These are phyloP conservation scores for Thalia dealbata DNA, from an alignment of 176 grass and related monocot species.

Conservation along the genomic window DNA sequence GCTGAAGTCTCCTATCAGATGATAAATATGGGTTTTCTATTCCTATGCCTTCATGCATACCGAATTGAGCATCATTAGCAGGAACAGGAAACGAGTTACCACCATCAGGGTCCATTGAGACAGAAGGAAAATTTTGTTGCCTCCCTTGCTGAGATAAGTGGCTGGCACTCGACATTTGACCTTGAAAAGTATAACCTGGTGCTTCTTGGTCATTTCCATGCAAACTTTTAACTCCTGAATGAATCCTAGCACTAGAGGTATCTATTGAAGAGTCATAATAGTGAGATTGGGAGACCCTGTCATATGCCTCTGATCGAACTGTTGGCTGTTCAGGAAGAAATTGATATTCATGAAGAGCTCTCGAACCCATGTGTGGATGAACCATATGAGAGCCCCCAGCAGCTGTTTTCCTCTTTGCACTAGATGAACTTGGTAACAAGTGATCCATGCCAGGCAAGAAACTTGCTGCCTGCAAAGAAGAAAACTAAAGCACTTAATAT, in stretches of 20 bases:
- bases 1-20: slow-evolving; percentile 46
- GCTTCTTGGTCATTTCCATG: slow-evolving; percentile 41
- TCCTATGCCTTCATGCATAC: slow-evolving; percentile 37
- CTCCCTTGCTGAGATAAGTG: slow-evolving; percentile 46
- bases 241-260: slow-evolving; percentile 28
- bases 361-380: slow-evolving; percentile 35
- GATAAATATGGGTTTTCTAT: slow-evolving; percentile 37
- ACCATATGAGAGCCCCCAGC: slow-evolving; percentile 36
- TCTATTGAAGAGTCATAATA: slow-evolving; percentile 53
- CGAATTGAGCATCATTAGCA: slow-evolving; percentile 39
- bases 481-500: neutral
- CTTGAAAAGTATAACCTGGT: slow-evolving; percentile 52
- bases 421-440: slow-evolving; percentile 36
- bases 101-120: slow-evolving; percentile 44
- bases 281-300: slow-evolving; percentile 40
- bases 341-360: slow-evolving; percentile 55
- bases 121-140: slow-evolving; percentile 23
- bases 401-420: slow-evolving; percentile 44
- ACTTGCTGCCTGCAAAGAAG: slow-evolving; percentile 35
- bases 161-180: slow-evolving; percentile 52
- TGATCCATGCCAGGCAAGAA: slow-evolving; percentile 53
- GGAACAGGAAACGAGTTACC: slow-evolving; percentile 35
- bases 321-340: slow-evolving; percentile 75
- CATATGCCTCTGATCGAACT: slow-evolving; percentile 34
- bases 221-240: slow-evolving; percentile 34